These are phyloP conservation scores for Pleurotus tuber-regium DNA, from an alignment of 768 basidiomycete species.

Conservation along the genomic window DNA sequence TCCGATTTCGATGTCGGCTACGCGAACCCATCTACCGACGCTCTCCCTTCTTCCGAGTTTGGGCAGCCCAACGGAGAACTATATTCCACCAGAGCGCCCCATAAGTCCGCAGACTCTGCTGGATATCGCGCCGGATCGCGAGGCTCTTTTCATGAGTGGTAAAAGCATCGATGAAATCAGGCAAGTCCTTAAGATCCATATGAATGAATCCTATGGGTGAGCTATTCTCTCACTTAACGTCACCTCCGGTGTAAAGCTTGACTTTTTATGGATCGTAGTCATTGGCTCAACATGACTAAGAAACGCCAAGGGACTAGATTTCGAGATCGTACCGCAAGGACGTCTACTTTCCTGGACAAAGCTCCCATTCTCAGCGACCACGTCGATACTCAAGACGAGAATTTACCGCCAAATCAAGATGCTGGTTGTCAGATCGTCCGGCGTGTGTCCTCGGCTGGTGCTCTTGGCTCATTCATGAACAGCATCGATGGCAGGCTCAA, in stretches of 20 bases:
- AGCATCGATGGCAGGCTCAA: conserved; percentile 15
- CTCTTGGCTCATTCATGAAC: conserved; percentile 17
- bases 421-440: conserved; percentile 18
- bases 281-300: conserved; percentile 30
- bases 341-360: conserved; percentile 22
- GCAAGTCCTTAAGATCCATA: conserved; percentile 27
- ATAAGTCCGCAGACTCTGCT: conserved; percentile 25
- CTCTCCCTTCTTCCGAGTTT: conserved; percentile 17
- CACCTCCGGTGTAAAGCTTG: too few species aligned
- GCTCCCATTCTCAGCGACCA: background rate
- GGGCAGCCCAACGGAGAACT: conserved; percentile 11
- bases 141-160: conserved; percentile 24
- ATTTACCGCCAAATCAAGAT: conserved; percentile 12
- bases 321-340: conserved; percentile 22
- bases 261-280: conserved; percentile 17
- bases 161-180: conserved; percentile 28
- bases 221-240: conserved; percentile 5
- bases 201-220: conserved; percentile 19
- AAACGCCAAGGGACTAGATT: conserved; percentile 21
- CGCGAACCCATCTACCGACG: conserved; percentile 15
- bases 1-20: conserved; percentile 12
- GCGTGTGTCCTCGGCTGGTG: conserved; percentile 25
- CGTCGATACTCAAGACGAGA: conserved; percentile 8
- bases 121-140: conserved; percentile 33
- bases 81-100: conserved; percentile 24